Percentiles rank a stretch among this genome's conserved stretches.
Conservation (phyloP, 805 yeast species). For the Isabelozyma heimii region DNA sequence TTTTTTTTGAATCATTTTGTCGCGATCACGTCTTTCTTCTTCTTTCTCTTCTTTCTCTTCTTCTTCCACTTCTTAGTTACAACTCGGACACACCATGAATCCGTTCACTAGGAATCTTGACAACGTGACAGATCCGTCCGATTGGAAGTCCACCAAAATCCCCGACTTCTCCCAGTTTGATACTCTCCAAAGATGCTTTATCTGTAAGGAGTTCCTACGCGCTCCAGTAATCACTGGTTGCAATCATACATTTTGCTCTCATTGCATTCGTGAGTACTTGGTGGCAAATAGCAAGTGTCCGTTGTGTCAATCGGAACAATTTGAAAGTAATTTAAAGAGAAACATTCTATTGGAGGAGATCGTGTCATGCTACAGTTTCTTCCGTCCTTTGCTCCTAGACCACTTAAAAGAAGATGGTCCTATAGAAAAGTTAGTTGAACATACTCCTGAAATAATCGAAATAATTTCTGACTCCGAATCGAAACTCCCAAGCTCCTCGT, state of each 20-base stretch:
- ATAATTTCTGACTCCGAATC: background rate
- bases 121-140: slow-evolving; percentile 63
- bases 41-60: background rate
- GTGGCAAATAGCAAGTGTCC: slow-evolving; percentile 69
- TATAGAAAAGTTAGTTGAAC: background rate
- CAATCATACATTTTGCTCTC: slow-evolving; percentile 86
- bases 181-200: slow-evolving; percentile 73
- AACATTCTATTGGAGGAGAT: slow-evolving; percentile 73
- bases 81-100: slow-evolving; percentile 6
- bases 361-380: slow-evolving; percentile 46
- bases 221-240: slow-evolving; percentile 86
- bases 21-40: background rate
- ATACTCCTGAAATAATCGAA: background rate
- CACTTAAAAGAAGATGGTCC: slow-evolving; percentile 19
- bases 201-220: slow-evolving; percentile 77
- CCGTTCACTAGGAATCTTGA: slow-evolving; percentile 12
- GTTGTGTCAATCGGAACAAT: slow-evolving; percentile 65
- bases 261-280: slow-evolving; percentile 75
- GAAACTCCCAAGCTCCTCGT: background rate
- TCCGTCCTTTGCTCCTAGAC: slow-evolving; percentile 41
- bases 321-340: slow-evolving; percentile 66
- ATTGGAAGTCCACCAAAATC: slow-evolving; percentile 55
- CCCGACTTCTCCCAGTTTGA: slow-evolving; percentile 65
- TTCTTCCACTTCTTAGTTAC: background rate
- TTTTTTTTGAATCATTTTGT: too few relatives aligned